Percentiles rank a stretch among this genome's conserved stretches.
These are phyloP conservation scores for Blastocystis sp. DNA, from an alignment of 352 stramenopile species.

Conservation along the genomic window DNA sequence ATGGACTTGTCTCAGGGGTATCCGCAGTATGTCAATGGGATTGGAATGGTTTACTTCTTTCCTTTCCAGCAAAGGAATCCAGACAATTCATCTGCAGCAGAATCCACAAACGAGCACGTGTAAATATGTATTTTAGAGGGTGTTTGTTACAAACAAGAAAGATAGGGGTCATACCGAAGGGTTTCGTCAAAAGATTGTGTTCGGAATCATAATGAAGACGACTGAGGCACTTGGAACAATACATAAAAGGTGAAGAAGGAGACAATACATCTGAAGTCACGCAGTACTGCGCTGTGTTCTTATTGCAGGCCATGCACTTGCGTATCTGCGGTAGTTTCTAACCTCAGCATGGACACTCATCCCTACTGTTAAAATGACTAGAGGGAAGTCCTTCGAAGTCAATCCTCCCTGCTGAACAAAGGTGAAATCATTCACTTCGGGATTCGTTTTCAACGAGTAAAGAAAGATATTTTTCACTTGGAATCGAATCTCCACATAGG, in stretches of 20 bases:
- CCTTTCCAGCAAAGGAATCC: neutral
- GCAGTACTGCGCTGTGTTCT: neutral
- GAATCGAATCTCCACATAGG: constrained; percentile 24
- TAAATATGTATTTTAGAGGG: neutral
- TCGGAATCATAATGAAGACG: neutral
- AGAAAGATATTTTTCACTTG: neutral
- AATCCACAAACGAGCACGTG: neutral
- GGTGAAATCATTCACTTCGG: neutral
- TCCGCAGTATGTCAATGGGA: neutral
- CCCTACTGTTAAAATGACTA: neutral
- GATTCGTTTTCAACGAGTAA: neutral
- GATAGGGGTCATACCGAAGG: neutral
- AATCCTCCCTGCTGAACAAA: neutral
- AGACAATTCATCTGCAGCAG: neutral
- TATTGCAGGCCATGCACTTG: neutral
- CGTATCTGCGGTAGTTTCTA: neutral
- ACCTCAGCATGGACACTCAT: neutral
- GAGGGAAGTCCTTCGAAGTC: neutral
- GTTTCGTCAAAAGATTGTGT: neutral
- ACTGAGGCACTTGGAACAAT: neutral
- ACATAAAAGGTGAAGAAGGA: constrained; percentile 24
- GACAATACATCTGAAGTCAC: constrained; percentile 12
- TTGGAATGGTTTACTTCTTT: neutral
- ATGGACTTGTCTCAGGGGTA: neutral
- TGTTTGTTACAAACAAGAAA: neutral